Conservation (phyloP, 202 grass and related monocot genomes). For the Setaria italica region DNA sequence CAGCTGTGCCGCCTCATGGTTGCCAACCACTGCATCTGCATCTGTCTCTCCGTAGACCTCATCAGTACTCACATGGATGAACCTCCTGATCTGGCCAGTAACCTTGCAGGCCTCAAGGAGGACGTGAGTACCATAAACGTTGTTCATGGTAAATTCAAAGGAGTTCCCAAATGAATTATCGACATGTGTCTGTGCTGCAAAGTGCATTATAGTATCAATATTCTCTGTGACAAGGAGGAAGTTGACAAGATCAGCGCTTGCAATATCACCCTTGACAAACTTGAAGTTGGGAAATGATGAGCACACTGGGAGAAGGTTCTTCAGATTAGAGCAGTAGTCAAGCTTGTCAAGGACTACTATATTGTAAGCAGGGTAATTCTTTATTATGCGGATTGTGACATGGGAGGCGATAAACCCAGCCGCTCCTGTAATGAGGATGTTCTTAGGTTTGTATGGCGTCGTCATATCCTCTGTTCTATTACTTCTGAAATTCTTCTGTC, state of each 20-base stretch:
- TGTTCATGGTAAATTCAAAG: constrained; percentile 72
- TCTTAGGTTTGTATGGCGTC: constrained; percentile 54
- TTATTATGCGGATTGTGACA: constrained; percentile 62
- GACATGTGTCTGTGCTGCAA: constrained; percentile 74
- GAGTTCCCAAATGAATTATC: constrained; percentile 83
- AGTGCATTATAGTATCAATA: constrained; percentile 81
- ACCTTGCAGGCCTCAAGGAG: constrained; percentile 76
- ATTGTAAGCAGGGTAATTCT: constrained; percentile 71
- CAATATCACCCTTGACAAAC: constrained; percentile 79
- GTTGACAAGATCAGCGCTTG: constrained; percentile 74
- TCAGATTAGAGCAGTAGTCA: constrained; percentile 80
- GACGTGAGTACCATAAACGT: constrained; percentile 71
- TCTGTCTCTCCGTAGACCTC: constrained; percentile 81
- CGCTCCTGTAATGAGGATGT: constrained; percentile 68
- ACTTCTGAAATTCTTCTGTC: constrained; percentile 35
- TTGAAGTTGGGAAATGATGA: constrained; percentile 66
- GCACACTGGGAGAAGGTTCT: constrained; percentile 61
- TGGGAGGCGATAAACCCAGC: constrained; percentile 76
- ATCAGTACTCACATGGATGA: constrained; percentile 80
- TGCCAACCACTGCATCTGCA: constrained; percentile 65
- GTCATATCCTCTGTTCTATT: constrained; percentile 29
- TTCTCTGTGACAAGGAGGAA: constrained; percentile 72
- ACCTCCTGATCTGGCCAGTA: constrained; percentile 65
- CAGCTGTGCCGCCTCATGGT: constrained; percentile 76
- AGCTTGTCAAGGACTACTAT: constrained; percentile 79